Evolutionary conservation across 1,284 basidiomycete species (phyloP).

Genomic region (Pyrrhoderma noxium): DNA sequence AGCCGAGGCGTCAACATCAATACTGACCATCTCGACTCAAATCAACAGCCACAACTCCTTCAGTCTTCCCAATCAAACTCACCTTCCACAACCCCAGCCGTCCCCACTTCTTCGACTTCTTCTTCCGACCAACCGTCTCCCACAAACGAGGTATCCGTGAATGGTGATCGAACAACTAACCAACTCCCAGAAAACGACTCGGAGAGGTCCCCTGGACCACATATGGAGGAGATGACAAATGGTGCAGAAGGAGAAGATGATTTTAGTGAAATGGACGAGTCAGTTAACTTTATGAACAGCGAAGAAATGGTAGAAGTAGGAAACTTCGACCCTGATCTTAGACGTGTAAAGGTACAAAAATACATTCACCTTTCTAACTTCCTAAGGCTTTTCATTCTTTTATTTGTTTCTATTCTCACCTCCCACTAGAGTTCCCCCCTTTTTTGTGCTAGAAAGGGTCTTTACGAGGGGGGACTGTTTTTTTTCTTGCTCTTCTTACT

Average conservation of each 20-base stretch:
- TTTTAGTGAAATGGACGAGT: neutral
- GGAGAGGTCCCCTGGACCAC: slow-evolving; percentile 16
- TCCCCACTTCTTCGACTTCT: neutral
- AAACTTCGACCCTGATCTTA: slow-evolving; percentile 24
- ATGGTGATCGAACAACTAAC: neutral
- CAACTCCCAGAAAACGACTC: neutral
- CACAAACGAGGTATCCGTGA: neutral
- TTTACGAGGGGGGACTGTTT: neutral
- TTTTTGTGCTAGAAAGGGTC: neutral
- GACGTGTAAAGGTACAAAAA: slow-evolving; percentile 26
- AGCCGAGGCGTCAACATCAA: slow-evolving; percentile 14
- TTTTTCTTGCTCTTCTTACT: neutral
- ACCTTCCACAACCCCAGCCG: neutral
- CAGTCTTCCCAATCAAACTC: neutral
- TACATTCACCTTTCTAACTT: neutral
- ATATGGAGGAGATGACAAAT: slow-evolving; percentile 12
- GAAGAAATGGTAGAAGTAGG: slow-evolving; percentile 19
- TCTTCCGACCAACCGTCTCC: neutral
- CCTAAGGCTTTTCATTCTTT: neutral
- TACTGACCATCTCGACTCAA: slow-evolving; percentile 10
- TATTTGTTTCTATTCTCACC: neutral
- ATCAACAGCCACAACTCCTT: neutral
- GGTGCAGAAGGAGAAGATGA: slow-evolving; percentile 4
- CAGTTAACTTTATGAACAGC: slow-evolving; percentile 10
- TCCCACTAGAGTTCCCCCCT: neutral